A percentile compares a stretch with the other conserved stretches of the same genome.
phyloP scores from a whole-genome alignment of 441 rosid species.

The Macaranga tanarius region DNA sequence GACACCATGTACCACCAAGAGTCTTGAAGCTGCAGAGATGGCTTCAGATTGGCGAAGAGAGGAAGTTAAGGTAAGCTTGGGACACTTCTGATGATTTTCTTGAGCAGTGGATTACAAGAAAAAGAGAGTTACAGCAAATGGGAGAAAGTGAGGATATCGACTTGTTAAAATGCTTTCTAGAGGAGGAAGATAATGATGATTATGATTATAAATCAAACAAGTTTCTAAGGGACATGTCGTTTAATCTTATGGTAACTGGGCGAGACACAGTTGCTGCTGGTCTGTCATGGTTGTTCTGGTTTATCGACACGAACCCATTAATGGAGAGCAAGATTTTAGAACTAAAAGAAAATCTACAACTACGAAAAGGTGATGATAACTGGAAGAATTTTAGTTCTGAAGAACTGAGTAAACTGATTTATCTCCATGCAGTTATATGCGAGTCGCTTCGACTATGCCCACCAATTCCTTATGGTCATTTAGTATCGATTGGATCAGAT shows the following conservation, averaged over 20 bases:
- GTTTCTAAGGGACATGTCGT: constrained; percentile 19
- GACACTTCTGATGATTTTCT: constrained; percentile 16
- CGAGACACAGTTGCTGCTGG: constrained; percentile 30
- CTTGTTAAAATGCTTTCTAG: constrained; percentile 9
- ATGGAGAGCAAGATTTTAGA: too few species aligned
- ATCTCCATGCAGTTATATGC: too few species aligned
- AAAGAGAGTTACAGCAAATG: background rate
- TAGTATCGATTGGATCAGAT: too few species aligned
- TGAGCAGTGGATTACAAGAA: constrained; percentile 22
- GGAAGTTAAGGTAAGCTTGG: constrained; percentile 22
- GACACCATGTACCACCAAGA: constrained; percentile 26
- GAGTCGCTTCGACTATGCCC: too few species aligned
- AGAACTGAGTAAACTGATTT: too few species aligned
- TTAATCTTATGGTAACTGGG: constrained; percentile 30
- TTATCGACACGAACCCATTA: constrained; percentile 6
- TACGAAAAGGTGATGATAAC: background rate
- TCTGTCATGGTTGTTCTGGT: constrained; percentile 35
- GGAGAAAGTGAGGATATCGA: background rate
- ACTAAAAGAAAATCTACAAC: constrained; percentile 17
- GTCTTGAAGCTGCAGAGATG: constrained; percentile 33
- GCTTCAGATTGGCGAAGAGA: constrained; percentile 31
- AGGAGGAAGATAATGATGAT: background rate
- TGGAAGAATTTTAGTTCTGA: too few species aligned
- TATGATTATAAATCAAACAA: background rate
- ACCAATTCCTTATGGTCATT: too few species aligned